Evolutionary conservation across 345 rosid species (phyloP).

Genomic region (Capsella bursapastoris): DNA sequence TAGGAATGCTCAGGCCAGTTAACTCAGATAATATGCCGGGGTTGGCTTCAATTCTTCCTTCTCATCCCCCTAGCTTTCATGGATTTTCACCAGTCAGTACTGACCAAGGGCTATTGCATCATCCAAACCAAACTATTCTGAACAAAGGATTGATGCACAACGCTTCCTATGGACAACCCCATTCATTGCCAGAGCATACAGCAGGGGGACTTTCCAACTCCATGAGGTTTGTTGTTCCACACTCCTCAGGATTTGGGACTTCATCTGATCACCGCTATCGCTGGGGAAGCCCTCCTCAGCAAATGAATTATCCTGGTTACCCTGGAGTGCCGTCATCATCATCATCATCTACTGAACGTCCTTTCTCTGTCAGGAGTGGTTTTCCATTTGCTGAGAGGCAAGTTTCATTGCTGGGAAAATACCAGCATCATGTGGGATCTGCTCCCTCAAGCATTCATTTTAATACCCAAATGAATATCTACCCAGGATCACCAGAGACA

Average conservation of each 20-base stretch:
- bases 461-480: constrained; percentile 60
- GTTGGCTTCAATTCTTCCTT: constrained; percentile 82
- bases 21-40: constrained; percentile 67
- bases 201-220: constrained; percentile 51
- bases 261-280: constrained; percentile 87
- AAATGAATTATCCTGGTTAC: constrained; percentile 58
- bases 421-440: constrained; percentile 87
- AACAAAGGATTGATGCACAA: constrained; percentile 55
- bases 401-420: constrained; percentile 61
- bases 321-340: constrained; percentile 63
- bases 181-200: constrained; percentile 59
- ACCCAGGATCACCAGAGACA: constrained; percentile 62
- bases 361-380: constrained; percentile 57
- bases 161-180: constrained; percentile 56
- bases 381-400: constrained; percentile 59
- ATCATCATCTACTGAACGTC: constrained; percentile 56
- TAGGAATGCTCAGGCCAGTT: constrained; percentile 58
- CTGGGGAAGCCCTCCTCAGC: constrained; percentile 83
- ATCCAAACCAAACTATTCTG: constrained; percentile 54
- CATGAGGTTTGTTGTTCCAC: constrained; percentile 59
- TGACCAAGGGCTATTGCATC: constrained; percentile 66
- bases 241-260: constrained; percentile 61
- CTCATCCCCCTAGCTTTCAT: constrained; percentile 59
- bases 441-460: constrained; percentile 81
- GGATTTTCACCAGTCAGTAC: constrained; percentile 76